phyloP scores from a whole-genome alignment of 2,329 filamentous ascomycete species.

The Botrytis paeoniae region DNA sequence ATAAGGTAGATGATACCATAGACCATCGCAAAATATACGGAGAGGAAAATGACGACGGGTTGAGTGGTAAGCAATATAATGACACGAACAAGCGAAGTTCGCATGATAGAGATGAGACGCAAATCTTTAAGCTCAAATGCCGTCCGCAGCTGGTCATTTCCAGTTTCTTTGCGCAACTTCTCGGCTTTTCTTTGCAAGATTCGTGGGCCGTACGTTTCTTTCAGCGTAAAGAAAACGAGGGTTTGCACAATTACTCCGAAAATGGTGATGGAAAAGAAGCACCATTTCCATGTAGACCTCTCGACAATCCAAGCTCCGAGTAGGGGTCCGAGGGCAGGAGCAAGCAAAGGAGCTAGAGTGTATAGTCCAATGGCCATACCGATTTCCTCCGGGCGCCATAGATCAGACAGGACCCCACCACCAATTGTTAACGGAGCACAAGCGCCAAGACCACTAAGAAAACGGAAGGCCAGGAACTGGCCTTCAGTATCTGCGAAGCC shows the following conservation, averaged over 20 bases:
- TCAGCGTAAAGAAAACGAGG: conserved; percentile 7
- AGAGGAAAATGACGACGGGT: conserved; percentile 50
- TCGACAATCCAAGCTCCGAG: conserved; percentile 54
- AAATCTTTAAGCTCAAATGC: conserved; percentile 50
- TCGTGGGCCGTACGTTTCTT: conserved; percentile 49
- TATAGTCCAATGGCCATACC: conserved; percentile 41
- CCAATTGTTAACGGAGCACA: conserved; percentile 50
- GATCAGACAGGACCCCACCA: conserved; percentile 50
- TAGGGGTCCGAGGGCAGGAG: conserved; percentile 28
- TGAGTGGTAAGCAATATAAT: conserved; percentile 49
- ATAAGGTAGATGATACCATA: conserved; percentile 54
- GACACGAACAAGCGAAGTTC: conserved; percentile 45
- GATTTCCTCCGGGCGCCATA: conserved; percentile 46
- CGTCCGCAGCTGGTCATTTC: conserved; percentile 45
- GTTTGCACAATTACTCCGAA: conserved; percentile 26
- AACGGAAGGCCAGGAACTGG: conserved; percentile 56
- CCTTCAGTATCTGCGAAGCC: conserved; percentile 47
- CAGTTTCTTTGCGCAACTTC: conserved; percentile 47
- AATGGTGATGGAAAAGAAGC: conserved; percentile 41
- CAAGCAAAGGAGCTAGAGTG: conserved; percentile 29
- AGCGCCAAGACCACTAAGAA: conserved; percentile 63
- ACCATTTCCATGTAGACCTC: conserved; percentile 42
- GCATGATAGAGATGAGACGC: conserved; percentile 38
- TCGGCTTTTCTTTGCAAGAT: conserved; percentile 44
- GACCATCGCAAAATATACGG: conserved; percentile 48